These are phyloP conservation scores for Sequoia sempervirens DNA, from an alignment of 75 land plant genomes.

Conservation along the genomic window DNA sequence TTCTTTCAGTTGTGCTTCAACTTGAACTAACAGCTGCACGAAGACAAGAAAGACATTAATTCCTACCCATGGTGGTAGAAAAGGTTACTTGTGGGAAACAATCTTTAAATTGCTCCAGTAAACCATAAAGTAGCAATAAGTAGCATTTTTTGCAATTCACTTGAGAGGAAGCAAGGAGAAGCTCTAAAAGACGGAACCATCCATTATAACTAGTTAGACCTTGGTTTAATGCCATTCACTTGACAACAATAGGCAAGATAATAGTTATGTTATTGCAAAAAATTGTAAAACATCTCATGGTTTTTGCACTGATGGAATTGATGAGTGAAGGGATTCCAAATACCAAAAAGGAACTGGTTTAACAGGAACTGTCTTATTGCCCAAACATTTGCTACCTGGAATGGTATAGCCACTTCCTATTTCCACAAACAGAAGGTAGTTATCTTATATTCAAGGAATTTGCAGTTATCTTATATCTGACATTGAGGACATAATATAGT, in stretches of 20 bases:
- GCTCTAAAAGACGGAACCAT: background rate
- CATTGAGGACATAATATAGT: background rate
- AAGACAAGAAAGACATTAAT: background rate
- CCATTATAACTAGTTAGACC: background rate
- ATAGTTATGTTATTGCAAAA: too few species aligned
- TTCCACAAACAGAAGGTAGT: background rate
- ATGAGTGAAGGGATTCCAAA: background rate
- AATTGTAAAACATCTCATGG: too few species aligned
- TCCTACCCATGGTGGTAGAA: background rate
- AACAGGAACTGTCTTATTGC: background rate
- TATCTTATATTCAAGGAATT: background rate
- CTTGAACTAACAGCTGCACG: conserved; percentile 65
- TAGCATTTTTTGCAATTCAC: background rate
- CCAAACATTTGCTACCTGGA: background rate
- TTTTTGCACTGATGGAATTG: background rate
- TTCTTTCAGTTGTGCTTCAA: conserved; percentile 55
- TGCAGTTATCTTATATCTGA: background rate
- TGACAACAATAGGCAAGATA: too few species aligned
- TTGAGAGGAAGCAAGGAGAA: background rate
- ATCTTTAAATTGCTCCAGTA: background rate
- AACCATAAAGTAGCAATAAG: background rate
- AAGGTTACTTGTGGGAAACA: background rate
- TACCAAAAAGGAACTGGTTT: background rate
- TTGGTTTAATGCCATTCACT: background rate
- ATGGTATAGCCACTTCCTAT: background rate